Evolutionary conservation across 306 rosid species (phyloP), one percentile per base, ranked within the genome.

Genomic region (Hippophae rhamnoides): DNA sequence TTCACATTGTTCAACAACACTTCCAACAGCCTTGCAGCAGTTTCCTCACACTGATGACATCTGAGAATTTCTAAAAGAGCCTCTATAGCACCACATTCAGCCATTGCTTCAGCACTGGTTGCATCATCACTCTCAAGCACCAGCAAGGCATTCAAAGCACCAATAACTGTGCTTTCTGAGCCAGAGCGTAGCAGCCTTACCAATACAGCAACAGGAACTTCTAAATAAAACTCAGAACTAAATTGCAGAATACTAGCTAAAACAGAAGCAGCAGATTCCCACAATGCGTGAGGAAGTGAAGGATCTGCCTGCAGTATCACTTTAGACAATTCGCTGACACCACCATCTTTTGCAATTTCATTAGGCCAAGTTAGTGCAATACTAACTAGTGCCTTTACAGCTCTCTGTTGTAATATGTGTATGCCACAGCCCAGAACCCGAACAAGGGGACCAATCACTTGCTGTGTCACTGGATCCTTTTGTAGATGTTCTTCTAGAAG

Each of bases 11-110:
- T 93, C 69, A 93, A 69, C 82, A 93, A 68, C 68, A 80, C 97
- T 72, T 93, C 99, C 76, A 93, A 78, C 66, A 93, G 87, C 74
- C 99, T 82, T 54, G 99, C 97, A 52, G 97, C 95, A 23, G 81
- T 86, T 74, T 93, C 99, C 71, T 93, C 99, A 55, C 94, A 84
- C 73, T 89, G 99, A 76, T 93, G 99, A 70, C 82, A 71, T 78
- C 99, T 79, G 31, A 93, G 85, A 76, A 88, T 90, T 70, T 93
- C 99, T 76, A 93, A 82, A 62, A 93, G 88, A 68, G 97, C 97
- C 81, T 93, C 99, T 78, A 93, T 80, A 65, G 99, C 99, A 70
- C 99, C 99, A 70, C 99, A 85, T 78, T 93, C 99, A n/a, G 99
- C 90, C 99, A 93, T 93, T 75, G 97, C 95, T 74, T 84, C 99